Percentiles rank a stretch among this genome's conserved stretches.
Evolutionary conservation across 139 green algal species (phyloP).

Genomic region (Chlorella sp.): DNA sequence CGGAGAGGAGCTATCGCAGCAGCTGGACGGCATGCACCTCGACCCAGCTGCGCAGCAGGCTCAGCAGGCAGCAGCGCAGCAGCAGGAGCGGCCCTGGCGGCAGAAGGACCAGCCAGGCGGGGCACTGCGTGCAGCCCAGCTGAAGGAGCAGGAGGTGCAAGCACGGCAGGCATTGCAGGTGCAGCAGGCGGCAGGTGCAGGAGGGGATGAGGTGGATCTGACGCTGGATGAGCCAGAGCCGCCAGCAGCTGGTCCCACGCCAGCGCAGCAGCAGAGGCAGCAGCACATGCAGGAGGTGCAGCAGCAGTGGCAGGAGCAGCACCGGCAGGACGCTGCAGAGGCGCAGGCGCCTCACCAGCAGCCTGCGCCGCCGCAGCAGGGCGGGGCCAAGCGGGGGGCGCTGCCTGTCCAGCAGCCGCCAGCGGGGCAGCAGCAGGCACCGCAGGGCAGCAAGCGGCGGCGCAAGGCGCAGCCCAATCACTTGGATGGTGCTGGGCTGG

Average conservation of each 20-base stretch:
- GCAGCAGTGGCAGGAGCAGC: background rate
- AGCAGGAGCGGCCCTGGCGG: background rate
- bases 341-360: too few species aligned
- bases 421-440: too few species aligned
- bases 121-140: too few species aligned
- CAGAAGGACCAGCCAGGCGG: too few species aligned
- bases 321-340: too few species aligned
- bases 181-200: background rate
- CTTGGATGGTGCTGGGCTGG: too few species aligned
- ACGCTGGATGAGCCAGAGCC: background rate
- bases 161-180: background rate
- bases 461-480: too few species aligned
- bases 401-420: too few species aligned
- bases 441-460: background rate
- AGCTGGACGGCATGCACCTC: background rate
- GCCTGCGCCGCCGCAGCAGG: too few species aligned
- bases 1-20: background rate
- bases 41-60: background rate
- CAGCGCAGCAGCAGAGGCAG: background rate
- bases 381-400: too few species aligned
- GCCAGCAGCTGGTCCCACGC: too few species aligned
- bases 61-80: background rate
- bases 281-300: too few species aligned
- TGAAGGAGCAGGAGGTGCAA: background rate
- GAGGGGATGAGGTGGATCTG: background rate